A percentile compares a stretch with the other conserved stretches of the same genome.
Evolutionary conservation across 106 monocot species (phyloP).

Genomic region (Allium cepa): DNA sequence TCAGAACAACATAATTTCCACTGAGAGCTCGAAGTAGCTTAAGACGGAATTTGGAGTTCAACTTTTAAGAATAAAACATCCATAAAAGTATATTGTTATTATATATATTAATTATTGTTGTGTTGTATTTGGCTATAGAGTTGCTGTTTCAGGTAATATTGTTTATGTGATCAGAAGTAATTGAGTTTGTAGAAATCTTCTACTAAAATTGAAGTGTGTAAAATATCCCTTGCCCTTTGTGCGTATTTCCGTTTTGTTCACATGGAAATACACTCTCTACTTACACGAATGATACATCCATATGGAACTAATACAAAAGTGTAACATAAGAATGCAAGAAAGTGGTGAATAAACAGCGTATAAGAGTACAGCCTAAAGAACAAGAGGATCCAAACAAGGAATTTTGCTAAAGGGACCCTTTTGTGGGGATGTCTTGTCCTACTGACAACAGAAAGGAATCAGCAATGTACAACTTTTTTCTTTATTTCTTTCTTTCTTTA

Average conservation of each 20-base stretch:
- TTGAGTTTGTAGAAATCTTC: background rate
- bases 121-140: background rate
- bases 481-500: background rate
- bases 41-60: background rate
- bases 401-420: background rate
- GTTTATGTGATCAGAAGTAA: background rate
- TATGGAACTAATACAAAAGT: background rate
- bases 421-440: background rate
- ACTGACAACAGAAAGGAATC: conserved; percentile 3
- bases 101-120: background rate
- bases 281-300: background rate
- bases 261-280: background rate
- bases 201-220: background rate
- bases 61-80: background rate
- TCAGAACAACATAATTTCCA: conserved; percentile 45
- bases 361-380: background rate
- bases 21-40: conserved; percentile 11
- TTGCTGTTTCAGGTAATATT: background rate
- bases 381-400: conserved; percentile 1
- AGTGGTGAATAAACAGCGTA: background rate
- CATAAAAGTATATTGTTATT: background rate
- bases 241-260: too few relatives aligned
- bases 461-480: background rate
- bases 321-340: background rate
- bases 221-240: background rate